Evolutionary conservation across 192 early-diverging fungal genomes (phyloP).

Genomic region (Coemansia sp.): DNA sequence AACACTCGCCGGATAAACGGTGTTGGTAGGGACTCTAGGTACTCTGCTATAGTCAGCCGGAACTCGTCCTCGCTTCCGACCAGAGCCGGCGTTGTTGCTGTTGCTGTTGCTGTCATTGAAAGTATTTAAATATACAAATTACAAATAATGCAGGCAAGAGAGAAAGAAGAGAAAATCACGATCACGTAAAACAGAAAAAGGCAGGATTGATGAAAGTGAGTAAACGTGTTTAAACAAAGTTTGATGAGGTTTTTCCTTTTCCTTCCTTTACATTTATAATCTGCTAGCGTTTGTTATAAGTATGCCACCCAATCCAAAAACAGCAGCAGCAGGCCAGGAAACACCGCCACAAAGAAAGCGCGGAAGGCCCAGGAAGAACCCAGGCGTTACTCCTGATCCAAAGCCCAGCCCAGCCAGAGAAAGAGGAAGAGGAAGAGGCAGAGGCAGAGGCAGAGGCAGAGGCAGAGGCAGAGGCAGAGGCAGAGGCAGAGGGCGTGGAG

Average conservation of each 20-base stretch:
- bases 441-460: slow-evolving; percentile 1
- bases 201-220: too few species aligned
- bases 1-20: slow-evolving; percentile 79
- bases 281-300: neutral
- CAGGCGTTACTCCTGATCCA: neutral
- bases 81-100: slow-evolving; percentile 1
- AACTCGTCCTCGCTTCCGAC: slow-evolving; percentile 56
- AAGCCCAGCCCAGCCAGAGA: slow-evolving; percentile 4
- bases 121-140: neutral
- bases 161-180: too few species aligned
- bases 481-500: neutral
- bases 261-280: too few species aligned
- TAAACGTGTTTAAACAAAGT: too few species aligned
- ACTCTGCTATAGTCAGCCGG: slow-evolving; percentile 77
- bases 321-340: neutral
- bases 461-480: slow-evolving; percentile 1
- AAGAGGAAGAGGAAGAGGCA: slow-evolving; percentile 2
- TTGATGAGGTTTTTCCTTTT: too few species aligned
- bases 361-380: slow-evolving; percentile 1
- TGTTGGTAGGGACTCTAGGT: slow-evolving; percentile 74
- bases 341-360: neutral
- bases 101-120: neutral
- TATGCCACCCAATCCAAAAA: neutral
- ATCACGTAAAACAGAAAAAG: too few species aligned
- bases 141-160: too few species aligned